phyloP scores from a whole-genome alignment of 306 rosid genomes.

The Gastrolobium villosum region DNA sequence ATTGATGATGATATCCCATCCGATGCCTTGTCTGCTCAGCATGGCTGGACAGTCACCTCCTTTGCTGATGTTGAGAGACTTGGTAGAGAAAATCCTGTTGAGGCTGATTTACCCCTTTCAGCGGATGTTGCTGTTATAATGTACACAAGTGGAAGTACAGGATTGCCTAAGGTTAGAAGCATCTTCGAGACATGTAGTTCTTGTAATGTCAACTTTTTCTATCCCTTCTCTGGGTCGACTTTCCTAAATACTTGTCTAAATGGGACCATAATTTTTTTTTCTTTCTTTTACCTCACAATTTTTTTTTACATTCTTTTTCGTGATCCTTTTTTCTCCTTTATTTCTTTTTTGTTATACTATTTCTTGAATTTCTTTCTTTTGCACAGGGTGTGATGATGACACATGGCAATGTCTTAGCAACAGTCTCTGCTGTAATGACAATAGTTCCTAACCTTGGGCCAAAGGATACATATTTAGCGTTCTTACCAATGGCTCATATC shows the following conservation, averaged over 20 bases:
- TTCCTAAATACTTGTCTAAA: conserved; percentile 6
- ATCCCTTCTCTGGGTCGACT: conserved; percentile 33
- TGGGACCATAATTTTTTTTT: background rate
- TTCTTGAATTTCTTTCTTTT: conserved; percentile 39
- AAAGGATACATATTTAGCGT: conserved; percentile 88
- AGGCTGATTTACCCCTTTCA: conserved; percentile 83
- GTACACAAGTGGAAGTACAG: conserved; percentile 99
- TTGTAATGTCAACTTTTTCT: conserved; percentile 22
- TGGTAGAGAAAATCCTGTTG: conserved; percentile 73
- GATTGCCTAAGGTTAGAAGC: conserved; percentile 90
- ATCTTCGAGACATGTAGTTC: conserved; percentile 39
- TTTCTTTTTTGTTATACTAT: background rate
- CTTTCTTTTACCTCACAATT: background rate
- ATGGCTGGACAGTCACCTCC: conserved; percentile 69
- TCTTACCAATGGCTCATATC: conserved; percentile 96
- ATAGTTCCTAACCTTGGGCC: conserved; percentile 84
- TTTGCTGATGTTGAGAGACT: conserved; percentile 73
- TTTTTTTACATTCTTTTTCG: background rate
- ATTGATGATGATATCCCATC: conserved; percentile 77
- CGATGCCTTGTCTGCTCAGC: conserved; percentile 58
- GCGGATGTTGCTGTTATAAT: conserved; percentile 94
- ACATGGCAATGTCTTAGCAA: conserved; percentile 89
- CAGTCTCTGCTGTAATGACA: conserved; percentile 85
- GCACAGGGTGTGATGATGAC: conserved; percentile 99
- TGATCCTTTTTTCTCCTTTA: background rate